Evolutionary conservation across 2,329 filamentous ascomycete species (phyloP).

Genomic region (Incumbomyces delicatus): DNA sequence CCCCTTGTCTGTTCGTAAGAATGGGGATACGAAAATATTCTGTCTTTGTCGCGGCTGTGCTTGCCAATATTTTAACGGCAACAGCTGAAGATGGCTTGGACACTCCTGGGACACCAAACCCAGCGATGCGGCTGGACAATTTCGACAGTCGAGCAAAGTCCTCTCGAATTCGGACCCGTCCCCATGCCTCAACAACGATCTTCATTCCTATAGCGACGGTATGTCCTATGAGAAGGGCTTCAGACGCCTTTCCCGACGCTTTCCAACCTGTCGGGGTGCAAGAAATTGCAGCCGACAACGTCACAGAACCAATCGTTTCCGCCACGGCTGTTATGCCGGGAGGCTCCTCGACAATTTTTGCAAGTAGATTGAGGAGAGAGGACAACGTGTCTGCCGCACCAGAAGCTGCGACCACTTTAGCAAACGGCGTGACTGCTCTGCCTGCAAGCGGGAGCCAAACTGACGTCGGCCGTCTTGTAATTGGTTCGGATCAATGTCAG

Average conservation of each 20-base stretch:
- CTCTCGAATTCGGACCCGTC: too few species aligned
- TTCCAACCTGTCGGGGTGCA: background rate
- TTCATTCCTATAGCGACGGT: conserved; percentile 16
- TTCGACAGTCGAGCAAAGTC: too few species aligned
- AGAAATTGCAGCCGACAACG: background rate
- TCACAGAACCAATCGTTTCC: background rate
- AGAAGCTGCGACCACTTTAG: background rate
- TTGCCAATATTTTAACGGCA: too few species aligned
- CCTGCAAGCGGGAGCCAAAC: background rate
- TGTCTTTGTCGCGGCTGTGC: too few species aligned
- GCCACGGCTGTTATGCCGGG: conserved; percentile 17
- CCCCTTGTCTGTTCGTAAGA: too few species aligned
- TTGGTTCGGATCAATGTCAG: conserved; percentile 16
- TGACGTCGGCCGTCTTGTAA: conserved; percentile 9
- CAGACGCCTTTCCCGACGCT: conserved; percentile 6
- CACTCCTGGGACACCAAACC: too few species aligned
- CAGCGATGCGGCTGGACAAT: too few species aligned
- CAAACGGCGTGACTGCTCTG: background rate
- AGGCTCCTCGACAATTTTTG: conserved; percentile 13
- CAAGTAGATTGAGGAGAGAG: conserved; percentile 6
- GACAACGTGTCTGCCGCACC: background rate
- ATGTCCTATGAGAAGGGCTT: conserved; percentile 11
- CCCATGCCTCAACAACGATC: conserved; percentile 8
- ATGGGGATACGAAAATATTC: too few species aligned
- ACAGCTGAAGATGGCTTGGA: too few species aligned